phyloP scores from a whole-genome alignment of 1,139 yeast species.

The Geotrichum carabidarum region DNA sequence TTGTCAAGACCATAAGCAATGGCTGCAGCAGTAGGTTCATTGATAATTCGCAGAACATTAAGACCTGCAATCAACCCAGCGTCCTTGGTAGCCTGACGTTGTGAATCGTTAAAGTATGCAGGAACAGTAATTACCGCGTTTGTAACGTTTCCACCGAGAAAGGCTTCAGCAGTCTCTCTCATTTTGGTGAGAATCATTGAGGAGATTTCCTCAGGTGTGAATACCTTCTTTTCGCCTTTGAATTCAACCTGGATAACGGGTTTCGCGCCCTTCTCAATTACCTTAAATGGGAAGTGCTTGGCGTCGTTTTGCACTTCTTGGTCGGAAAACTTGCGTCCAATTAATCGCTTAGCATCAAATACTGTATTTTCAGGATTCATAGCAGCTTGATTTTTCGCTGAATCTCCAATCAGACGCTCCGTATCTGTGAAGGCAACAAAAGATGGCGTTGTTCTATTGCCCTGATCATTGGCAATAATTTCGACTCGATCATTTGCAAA shows the following conservation, averaged over 20 bases:
- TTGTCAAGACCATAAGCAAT: conserved; percentile 96
- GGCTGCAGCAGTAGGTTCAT: conserved; percentile 97
- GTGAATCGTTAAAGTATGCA: conserved; percentile 92
- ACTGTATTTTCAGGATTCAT: conserved; percentile 94
- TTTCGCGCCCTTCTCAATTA: conserved; percentile 76
- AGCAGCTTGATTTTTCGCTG: conserved; percentile 98
- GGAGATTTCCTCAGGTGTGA: conserved; percentile 94
- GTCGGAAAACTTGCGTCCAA: conserved; percentile 87
- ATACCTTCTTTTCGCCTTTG: conserved; percentile 87
- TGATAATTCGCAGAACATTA: conserved; percentile 87
- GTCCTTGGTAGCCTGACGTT: conserved; percentile 95
- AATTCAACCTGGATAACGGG: conserved; percentile 88
- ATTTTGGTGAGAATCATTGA: conserved; percentile 92
- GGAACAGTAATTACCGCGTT: conserved; percentile 93
- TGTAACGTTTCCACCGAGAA: conserved; percentile 77
- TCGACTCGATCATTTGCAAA: conserved; percentile 86
- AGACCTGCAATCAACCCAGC: conserved; percentile 96
- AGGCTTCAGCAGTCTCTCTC: conserved; percentile 94
- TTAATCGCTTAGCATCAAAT: conserved; percentile 94
- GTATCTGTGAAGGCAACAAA: conserved; percentile 94
- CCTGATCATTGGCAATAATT: conserved; percentile 96
- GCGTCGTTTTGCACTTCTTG: conserved; percentile 87
- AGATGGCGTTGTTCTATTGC: conserved; percentile 97
- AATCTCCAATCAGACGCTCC: conserved; percentile 97
- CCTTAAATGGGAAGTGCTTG: conserved; percentile 96